Evolutionary conservation across 2,329 filamentous ascomycete species (phyloP).

Genomic region (Eutypella sp.): DNA sequence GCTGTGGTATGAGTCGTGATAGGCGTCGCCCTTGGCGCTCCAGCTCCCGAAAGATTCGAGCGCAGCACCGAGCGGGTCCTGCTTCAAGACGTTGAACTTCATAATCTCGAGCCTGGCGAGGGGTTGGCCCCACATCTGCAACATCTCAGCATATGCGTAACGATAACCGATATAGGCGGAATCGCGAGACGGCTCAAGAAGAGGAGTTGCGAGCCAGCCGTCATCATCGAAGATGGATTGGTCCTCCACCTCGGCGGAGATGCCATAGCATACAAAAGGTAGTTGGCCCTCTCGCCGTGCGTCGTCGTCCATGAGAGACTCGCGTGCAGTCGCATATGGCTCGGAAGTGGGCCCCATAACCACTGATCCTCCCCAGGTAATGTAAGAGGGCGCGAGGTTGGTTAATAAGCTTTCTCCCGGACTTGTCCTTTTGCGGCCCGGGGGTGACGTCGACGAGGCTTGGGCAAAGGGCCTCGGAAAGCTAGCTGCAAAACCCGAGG

Average conservation of each 20-base stretch:
- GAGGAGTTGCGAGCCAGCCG: conserved; percentile 55
- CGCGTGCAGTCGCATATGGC: conserved; percentile 42
- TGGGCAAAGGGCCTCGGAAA: conserved; percentile 42
- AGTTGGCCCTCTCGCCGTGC: conserved; percentile 40
- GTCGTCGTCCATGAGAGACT: conserved; percentile 52
- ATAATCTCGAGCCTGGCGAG: conserved; percentile 61
- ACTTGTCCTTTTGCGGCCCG: conserved; percentile 50
- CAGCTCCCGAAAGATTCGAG: conserved; percentile 13
- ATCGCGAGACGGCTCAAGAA: conserved; percentile 49
- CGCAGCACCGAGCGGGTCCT: conserved; percentile 31
- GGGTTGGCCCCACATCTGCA: conserved; percentile 62
- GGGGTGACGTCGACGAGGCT: conserved; percentile 37
- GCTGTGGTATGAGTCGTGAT: conserved; percentile 32
- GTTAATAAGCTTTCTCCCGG: conserved; percentile 57
- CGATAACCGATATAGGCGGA: conserved; percentile 55
- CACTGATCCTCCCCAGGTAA: conserved; percentile 46
- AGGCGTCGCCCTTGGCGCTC: conserved; percentile 23
- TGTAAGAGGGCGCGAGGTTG: conserved; percentile 48
- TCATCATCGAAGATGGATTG: conserved; percentile 65
- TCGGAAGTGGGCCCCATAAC: conserved; percentile 37
- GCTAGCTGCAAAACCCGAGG: conserved; percentile 42
- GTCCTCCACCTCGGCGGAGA: conserved; percentile 53
- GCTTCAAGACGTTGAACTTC: conserved; percentile 62
- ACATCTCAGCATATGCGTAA: conserved; percentile 62
- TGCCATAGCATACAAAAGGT: conserved; percentile 45